Percentiles rank a stretch among this genome's conserved stretches.
Conservation (phyloP, 2,329 filamentous ascomycete species). For the Parastagonospora avenae region DNA sequence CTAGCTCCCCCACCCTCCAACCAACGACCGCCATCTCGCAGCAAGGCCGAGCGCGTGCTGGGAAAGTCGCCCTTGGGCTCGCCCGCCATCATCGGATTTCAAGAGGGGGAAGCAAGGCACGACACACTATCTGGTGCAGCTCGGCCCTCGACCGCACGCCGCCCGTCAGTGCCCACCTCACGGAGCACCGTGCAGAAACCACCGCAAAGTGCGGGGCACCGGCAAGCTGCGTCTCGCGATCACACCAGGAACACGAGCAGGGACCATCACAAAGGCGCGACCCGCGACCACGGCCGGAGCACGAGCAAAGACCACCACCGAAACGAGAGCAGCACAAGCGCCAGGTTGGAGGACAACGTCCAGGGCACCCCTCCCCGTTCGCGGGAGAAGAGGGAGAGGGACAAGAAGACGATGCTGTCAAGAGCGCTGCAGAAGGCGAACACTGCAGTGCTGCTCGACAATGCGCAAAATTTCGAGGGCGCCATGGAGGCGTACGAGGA, state of each 20-base stretch:
- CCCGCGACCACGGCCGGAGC: slow-evolving; percentile 27
- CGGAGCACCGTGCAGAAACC: slow-evolving; percentile 30
- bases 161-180: slow-evolving; percentile 23
- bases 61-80: slow-evolving; percentile 43
- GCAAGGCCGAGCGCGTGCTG: slow-evolving; percentile 33
- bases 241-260: slow-evolving; percentile 18
- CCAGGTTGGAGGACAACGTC: slow-evolving; percentile 38
- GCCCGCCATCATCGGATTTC: slow-evolving; percentile 37
- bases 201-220: slow-evolving; percentile 26
- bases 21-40: slow-evolving; percentile 39
- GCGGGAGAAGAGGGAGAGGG: slow-evolving; percentile 53
- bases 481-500: slow-evolving; percentile 90
- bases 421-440: slow-evolving; percentile 94
- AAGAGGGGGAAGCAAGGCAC: slow-evolving; percentile 40
- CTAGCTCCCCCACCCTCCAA: slow-evolving; percentile 13
- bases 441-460: slow-evolving; percentile 92
- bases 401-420: slow-evolving; percentile 94
- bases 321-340: slow-evolving; percentile 41
- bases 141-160: slow-evolving; percentile 28
- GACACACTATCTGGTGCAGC: slow-evolving; percentile 21
- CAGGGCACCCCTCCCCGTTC: slow-evolving; percentile 44
- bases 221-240: slow-evolving; percentile 19
- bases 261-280: slow-evolving; percentile 30
- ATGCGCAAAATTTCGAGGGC: slow-evolving; percentile 91
- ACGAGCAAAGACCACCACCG: slow-evolving; percentile 29